Conservation (phyloP, 148 eudicot species). For the Vaccinium macrocarpon region DNA sequence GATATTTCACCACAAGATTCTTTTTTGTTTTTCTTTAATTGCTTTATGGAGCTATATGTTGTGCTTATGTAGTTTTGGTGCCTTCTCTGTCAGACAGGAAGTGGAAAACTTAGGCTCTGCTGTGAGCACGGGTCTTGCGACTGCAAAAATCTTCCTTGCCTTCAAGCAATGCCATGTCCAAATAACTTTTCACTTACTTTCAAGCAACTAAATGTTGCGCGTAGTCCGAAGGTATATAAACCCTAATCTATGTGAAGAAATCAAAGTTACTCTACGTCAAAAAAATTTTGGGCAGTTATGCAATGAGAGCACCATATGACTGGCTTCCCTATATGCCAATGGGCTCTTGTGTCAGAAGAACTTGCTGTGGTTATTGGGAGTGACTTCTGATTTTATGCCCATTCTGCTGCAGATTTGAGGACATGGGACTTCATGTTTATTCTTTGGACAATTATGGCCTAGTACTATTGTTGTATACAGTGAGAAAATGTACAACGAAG, state of each 20-base stretch:
- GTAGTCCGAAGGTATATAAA: slow-evolving; percentile 76
- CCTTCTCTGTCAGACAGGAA: slow-evolving; percentile 47
- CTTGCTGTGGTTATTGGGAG: neutral
- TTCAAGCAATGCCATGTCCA: slow-evolving; percentile 69
- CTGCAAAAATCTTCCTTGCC: slow-evolving; percentile 58
- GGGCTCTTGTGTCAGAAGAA: neutral
- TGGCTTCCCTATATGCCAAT: neutral
- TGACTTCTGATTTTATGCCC: neutral
- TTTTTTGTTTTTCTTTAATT: neutral
- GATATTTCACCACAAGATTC: neutral
- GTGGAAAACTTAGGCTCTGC: slow-evolving; percentile 53
- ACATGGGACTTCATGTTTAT: neutral
- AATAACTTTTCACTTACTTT: slow-evolving; percentile 62
- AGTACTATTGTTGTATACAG: neutral
- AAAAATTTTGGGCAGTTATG: too few relatives aligned
- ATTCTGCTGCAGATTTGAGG: neutral
- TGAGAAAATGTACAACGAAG: neutral
- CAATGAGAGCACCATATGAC: neutral
- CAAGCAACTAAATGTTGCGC: slow-evolving; percentile 65
- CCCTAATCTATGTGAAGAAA: neutral
- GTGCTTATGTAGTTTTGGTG: slow-evolving; percentile 12
- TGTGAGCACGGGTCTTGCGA: slow-evolving; percentile 60
- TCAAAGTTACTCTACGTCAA: neutral
- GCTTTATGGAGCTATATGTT: neutral
- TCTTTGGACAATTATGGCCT: neutral